Evolutionary conservation across 164 flowering plant species (phyloP), one percentile per base, ranked within the genome.

Genomic region (Liquidambar formosana): DNA sequence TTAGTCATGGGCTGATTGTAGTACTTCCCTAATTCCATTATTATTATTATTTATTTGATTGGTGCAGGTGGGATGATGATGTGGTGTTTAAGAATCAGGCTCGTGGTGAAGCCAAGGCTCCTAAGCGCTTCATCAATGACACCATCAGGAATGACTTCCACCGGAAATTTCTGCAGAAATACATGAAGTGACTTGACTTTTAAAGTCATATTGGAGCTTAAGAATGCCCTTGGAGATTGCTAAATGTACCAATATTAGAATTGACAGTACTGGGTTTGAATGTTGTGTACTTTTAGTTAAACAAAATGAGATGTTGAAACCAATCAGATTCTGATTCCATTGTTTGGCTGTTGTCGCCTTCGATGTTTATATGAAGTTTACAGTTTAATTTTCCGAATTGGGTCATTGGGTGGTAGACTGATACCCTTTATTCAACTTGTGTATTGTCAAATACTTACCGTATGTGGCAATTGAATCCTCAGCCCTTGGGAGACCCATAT

Each of bases 31-130:
- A 44, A 56, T 47, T 3, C n/a, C 22, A 16, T 10, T 1, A 10
- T n/a, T 69, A 2, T 53, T 28, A n/a, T 21, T 10, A 22, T 13
- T 45, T 1, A 43, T 6, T 58, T 51, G 52, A 11, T 57, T 64
- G 54, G 48, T 45, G 44, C 80, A 93, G 97, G 81, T 92, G 97
- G 97, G 97, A 92, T 77, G 99, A 93, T 71, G 99, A 95, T 78
- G 99, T 95, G 68, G 97, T 91, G 41, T 93, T 95, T 75, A 95
- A 93, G 86, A 95, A 95, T 79, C 99, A 95, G 77, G 86, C 96
- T 49, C 93, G 99, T 33, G 98, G 98, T 28, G 99, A 95, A 81
- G 69, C 88, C 47, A 95, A 93, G 83, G 45, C 87, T 26, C 84
- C 96, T 0, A 95, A 95, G 82, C 91, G 97, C 53, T 95, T 93